Evolutionary conservation across 208 protist genomes (phyloP), one percentile per base, ranked within the genome.

Genomic region (Phytomonas sp.): DNA sequence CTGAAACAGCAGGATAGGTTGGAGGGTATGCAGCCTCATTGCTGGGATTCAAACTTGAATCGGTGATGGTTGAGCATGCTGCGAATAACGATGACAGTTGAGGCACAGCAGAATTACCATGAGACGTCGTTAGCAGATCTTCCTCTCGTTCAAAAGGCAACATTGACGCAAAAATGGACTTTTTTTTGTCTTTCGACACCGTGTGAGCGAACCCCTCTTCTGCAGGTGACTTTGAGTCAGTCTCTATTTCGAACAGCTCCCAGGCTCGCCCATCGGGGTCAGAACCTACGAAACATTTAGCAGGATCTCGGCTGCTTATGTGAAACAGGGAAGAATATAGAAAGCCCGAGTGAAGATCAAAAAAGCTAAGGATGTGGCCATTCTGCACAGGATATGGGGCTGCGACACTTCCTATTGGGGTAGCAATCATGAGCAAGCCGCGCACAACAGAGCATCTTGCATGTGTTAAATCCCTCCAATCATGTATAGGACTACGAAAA

Each of bases 161-260:
- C 46, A 56, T 56, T 20, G 46, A 56, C 46, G 26, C 46, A 56
- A 26, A 56, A 56, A 56, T 56, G 6, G 4, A 56, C 46, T 56
- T 56, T 23, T 56, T 56, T 23, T 56, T 56, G 20, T 56, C 46
- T 1, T 5, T 56, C 20, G 46, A 23, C 46, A 56, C 46, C 46
- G 46, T 56, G 23, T 56, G 46, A 56, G 46, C 2, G 20, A 56
- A 56, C 20, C 46, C 46, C 20, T 56, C 46, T 26, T 26, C 46
- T 26, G 20, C 20, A 26, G 46, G 4, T 56, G 9, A 4, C 20
- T 56, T 56, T 20, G 46, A n/a, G 11, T 71, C 74, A 0, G 72
- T 72, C 31, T 76, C 77, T 11, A 81, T 60, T 61, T 89, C 83
- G 61, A 89, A 80, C 60, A 85, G 68, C 61, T 83, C 76, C 74